Evolutionary conservation across 345 rosid species (phyloP), one percentile per base, ranked within the genome.

Genomic region (Mallotus nudiflorus): DNA sequence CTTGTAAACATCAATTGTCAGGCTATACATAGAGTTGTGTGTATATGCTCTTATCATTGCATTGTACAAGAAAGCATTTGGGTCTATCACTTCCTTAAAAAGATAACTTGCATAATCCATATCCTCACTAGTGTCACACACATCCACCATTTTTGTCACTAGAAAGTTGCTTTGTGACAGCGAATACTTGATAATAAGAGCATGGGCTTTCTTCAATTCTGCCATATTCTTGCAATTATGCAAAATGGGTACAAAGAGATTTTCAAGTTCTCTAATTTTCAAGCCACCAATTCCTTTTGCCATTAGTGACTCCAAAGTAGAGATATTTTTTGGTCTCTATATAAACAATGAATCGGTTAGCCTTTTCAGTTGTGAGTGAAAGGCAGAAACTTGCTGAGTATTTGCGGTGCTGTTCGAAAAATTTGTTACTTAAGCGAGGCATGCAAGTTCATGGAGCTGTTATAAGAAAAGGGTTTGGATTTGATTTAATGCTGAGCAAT

Each of bases 361-460:
- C 73, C 56, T 49, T 33, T 44, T 39, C 73, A 1, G 53, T 75
- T 24, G 29, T 60, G 70, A 81, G 66, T 3, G 77, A 81, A 55
- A 67, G 89, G 77, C 89, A 84, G 77, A 82, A 77, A 50, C 77
- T 85, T 57, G 90, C 86, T 22, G 77, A 69, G 15, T 57, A 85
- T 25, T 77, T 88, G 73, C 79, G 86, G 29, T 54, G 65, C 48
- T 88, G 91, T 71, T 85, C 92, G 35, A 88, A 79, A 73, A 79
- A 62, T 11, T 57, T 62, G 20, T 73, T 85, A 69, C 76, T 78
- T 69, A 78, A 74, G 69, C 87, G 82, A 80, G 97, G 94, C 55
- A 6, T 84, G 70, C 90, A 83, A 69, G 80, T 82, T n/a, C 92
- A 91, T 40, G 82, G 88, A 64, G 83, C 72, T 51, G 59, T 82